These are phyloP conservation scores for Leccinellum luteum DNA, from an alignment of 768 basidiomycete genomes.

Conservation along the genomic window DNA sequence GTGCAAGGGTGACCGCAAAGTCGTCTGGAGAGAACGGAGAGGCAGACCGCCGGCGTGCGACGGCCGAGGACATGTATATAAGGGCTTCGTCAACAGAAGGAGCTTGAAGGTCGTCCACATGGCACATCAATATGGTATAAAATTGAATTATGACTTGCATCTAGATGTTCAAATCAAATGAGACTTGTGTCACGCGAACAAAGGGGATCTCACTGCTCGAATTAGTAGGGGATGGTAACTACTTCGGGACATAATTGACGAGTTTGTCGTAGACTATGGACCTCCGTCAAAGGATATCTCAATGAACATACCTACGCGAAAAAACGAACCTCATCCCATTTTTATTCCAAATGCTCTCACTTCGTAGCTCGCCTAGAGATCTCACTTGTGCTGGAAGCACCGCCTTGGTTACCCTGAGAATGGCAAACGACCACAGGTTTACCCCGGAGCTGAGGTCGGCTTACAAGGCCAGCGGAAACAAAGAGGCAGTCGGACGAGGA, in stretches of 20 bases:
- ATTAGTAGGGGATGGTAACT: slow-evolving; percentile 88
- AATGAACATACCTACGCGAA: neutral
- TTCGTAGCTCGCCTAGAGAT: slow-evolving; percentile 96
- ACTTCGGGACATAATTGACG: slow-evolving; percentile 71
- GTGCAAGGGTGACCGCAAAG: slow-evolving; percentile 74
- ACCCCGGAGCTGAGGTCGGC: slow-evolving; percentile 76
- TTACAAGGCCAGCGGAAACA: slow-evolving; percentile 84
- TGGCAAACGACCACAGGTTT: slow-evolving; percentile 96
- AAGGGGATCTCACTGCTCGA: slow-evolving; percentile 56
- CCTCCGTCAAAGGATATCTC: slow-evolving; percentile 1
- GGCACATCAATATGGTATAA: slow-evolving; percentile 88
- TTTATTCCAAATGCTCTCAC: slow-evolving; percentile 84
- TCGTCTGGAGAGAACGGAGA: slow-evolving; percentile 39
- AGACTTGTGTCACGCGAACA: neutral
- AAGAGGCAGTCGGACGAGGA: slow-evolving; percentile 87
- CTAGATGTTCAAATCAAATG: slow-evolving; percentile 37
- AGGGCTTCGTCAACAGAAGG: slow-evolving; percentile 97
- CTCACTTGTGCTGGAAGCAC: slow-evolving; percentile 82
- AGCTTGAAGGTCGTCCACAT: slow-evolving; percentile 89
- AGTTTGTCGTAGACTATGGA: slow-evolving; percentile 70
- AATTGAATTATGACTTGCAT: slow-evolving; percentile 87
- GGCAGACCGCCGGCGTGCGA: slow-evolving; percentile 37
- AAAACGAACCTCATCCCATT: slow-evolving; percentile 87
- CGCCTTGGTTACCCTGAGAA: slow-evolving; percentile 80
- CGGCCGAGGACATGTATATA: slow-evolving; percentile 74